Evolutionary conservation across 2,329 filamentous ascomycete species (phyloP).

Genomic region (Tolypocladium paradoxum): DNA sequence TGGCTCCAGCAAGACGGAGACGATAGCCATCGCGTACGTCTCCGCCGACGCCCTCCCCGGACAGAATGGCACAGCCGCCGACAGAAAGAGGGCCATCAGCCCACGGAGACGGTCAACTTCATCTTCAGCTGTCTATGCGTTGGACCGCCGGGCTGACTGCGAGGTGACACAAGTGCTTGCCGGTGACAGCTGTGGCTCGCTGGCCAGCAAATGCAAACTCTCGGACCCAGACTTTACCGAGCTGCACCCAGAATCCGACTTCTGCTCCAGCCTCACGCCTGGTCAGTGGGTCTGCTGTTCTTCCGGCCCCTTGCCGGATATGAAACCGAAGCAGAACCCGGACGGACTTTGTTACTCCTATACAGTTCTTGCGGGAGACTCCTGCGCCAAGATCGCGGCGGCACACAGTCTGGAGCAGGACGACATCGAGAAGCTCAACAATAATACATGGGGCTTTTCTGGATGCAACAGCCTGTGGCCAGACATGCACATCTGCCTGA

Average conservation of each 20-base stretch:
- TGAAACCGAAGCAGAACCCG: conserved; percentile 16
- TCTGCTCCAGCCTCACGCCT: conserved; percentile 9
- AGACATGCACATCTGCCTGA: conserved; percentile 11
- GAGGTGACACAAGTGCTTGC: neutral
- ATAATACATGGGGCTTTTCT: conserved; percentile 14
- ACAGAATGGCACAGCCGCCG: neutral
- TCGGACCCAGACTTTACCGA: conserved; percentile 23
- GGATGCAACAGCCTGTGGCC: conserved; percentile 8
- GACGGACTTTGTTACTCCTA: conserved; percentile 14
- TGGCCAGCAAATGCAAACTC: conserved; percentile 29
- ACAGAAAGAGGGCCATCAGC: too few species aligned
- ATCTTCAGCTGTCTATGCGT: neutral
- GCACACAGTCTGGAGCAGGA: conserved; percentile 7
- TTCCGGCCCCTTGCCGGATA: conserved; percentile 21
- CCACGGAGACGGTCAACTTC: neutral
- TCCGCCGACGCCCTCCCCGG: neutral
- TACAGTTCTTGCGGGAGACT: conserved; percentile 18
- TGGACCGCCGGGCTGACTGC: neutral
- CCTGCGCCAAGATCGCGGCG: conserved; percentile 19
- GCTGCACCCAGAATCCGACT: conserved; percentile 21
- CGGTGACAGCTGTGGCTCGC: conserved; percentile 25
- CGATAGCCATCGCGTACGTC: neutral
- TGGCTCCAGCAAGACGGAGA: neutral
- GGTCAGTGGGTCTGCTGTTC: conserved; percentile 26
- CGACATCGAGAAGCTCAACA: conserved; percentile 14